Evolutionary conservation across 345 rosid species (phyloP), one percentile per base, ranked within the genome.

Genomic region (Reutealis trisperma): DNA sequence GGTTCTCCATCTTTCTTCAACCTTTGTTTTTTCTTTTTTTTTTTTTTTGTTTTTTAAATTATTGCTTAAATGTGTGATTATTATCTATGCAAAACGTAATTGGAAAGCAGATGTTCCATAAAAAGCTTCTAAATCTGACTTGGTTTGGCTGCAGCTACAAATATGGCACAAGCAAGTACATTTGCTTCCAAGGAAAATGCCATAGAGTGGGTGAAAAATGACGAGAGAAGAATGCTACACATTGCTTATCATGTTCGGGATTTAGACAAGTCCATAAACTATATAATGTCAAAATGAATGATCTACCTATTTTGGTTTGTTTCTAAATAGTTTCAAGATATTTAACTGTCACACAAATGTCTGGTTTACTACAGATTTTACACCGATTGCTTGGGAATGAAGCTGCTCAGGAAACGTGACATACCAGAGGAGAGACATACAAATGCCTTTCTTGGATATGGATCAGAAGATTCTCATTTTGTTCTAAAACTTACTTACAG

Each of bases 191-290:
- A 88, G 81, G 98, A 93, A 32, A 91, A 81, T 84, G 78, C 84
- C 47, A 76, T 92, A 14, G 85, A 78, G 59, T 78, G 82, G 85
- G 82, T 79, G 15, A 82, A 78, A 77, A 85, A 84, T 77, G 99
- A 96, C 71, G 91, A 92, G 72, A 89, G 99, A 74, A 87, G 98
- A 85, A 81, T 96, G 94, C 88, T 93, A 60, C 98, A 96, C 84
- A 98, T 91, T 57, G 98, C 93, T 81, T 96, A 96, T 82, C 98
- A 98, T 19, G 99, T 96, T 67, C 98, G 97, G 58, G 98, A 96
- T 83, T 73, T 96, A 85, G 99, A 96, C 78, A 83, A 91, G 77
- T 93, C 99, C 21, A 90, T 96, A 41, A 96, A 96, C 98, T 96
- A 87, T 54, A 59, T 63, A 21, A 1, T 22, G 63, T 65, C 27